These are phyloP conservation scores for Paulownia fortunei DNA, from an alignment of 257 asterid genomes.

Conservation along the genomic window DNA sequence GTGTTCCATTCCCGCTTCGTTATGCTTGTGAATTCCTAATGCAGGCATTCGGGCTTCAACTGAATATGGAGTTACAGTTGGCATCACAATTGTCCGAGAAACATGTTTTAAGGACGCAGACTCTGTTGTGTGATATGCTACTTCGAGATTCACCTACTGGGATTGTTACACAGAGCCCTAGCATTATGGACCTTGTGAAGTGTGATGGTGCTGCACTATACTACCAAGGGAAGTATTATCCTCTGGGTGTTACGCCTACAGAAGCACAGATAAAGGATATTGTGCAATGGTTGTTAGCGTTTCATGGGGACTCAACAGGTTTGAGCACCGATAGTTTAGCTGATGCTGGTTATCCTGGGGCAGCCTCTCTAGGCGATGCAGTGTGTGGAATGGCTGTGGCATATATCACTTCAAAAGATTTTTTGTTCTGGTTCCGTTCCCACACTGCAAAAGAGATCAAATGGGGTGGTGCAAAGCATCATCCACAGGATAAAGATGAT, in stretches of 20 bases:
- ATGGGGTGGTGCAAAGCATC: slow-evolving; percentile 97
- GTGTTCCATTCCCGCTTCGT: slow-evolving; percentile 79
- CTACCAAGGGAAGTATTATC: slow-evolving; percentile 68
- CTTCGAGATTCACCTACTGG: slow-evolving; percentile 83
- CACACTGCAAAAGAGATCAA: slow-evolving; percentile 82
- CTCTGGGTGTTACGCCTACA: slow-evolving; percentile 71
- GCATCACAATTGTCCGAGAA: slow-evolving; percentile 73
- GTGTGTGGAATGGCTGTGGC: too few relatives aligned
- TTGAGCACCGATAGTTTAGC: too few relatives aligned
- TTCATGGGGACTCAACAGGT: too few relatives aligned
- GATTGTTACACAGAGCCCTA: too few relatives aligned
- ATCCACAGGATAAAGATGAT: slow-evolving; percentile 81
- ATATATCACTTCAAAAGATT: too few relatives aligned
- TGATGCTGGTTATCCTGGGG: too few relatives aligned
- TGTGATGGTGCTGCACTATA: slow-evolving; percentile 87
- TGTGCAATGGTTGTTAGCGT: too few relatives aligned
- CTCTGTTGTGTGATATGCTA: slow-evolving; percentile 85
- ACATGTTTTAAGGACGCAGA: slow-evolving; percentile 79
- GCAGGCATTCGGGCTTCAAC: slow-evolving; percentile 91
- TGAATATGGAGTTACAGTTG: slow-evolving; percentile 85
- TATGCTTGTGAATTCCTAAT: slow-evolving; percentile 88
- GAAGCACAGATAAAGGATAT: slow-evolving; percentile 80
- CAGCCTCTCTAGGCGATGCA: too few relatives aligned
- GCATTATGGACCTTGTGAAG: slow-evolving; percentile 82
- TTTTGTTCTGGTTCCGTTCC: slow-evolving; percentile 87